Percentiles rank a stretch among this genome's conserved stretches.
Evolutionary conservation across 2,329 filamentous ascomycete species (phyloP).

Genomic region (Intubia oerlemansii): DNA sequence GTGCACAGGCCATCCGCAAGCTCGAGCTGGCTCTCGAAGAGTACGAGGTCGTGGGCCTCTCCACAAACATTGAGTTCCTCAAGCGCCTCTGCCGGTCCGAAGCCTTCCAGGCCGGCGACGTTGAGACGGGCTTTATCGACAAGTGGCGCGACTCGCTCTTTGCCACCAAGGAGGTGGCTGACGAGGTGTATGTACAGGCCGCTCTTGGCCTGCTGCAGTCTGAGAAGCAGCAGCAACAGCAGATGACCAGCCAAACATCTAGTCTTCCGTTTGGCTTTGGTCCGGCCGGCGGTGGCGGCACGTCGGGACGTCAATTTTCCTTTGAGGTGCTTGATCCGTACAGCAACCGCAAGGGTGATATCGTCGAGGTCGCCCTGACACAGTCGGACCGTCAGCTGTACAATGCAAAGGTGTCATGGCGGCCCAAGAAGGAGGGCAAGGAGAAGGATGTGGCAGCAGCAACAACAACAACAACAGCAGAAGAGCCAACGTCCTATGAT

Average conservation of each 20-base stretch:
- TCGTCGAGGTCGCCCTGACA: constrained; percentile 29
- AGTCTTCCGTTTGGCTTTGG: neutral
- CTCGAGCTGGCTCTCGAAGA: constrained; percentile 60
- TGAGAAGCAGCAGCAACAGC: constrained; percentile 14
- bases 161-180: constrained; percentile 31
- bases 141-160: constrained; percentile 73
- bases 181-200: constrained; percentile 71
- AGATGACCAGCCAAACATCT: too few species aligned
- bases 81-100: constrained; percentile 67
- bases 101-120: constrained; percentile 67
- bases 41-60: constrained; percentile 81
- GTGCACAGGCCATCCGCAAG: constrained; percentile 65
- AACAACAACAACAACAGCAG: neutral
- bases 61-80: constrained; percentile 92
- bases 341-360: constrained; percentile 22
- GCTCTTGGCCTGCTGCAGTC: constrained; percentile 51
- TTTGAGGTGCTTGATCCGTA: constrained; percentile 39
- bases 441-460: neutral
- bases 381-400: constrained; percentile 26
- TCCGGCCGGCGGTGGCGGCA: constrained; percentile 10
- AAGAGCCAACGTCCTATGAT: constrained; percentile 16
- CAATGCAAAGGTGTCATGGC: constrained; percentile 21
- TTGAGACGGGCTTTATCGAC: constrained; percentile 92
- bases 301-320: constrained; percentile 23
- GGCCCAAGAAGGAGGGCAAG: constrained; percentile 5